phyloP scores from a whole-genome alignment of 2,329 filamentous ascomycete genomes.

The Pleoardoris graminearum region DNA sequence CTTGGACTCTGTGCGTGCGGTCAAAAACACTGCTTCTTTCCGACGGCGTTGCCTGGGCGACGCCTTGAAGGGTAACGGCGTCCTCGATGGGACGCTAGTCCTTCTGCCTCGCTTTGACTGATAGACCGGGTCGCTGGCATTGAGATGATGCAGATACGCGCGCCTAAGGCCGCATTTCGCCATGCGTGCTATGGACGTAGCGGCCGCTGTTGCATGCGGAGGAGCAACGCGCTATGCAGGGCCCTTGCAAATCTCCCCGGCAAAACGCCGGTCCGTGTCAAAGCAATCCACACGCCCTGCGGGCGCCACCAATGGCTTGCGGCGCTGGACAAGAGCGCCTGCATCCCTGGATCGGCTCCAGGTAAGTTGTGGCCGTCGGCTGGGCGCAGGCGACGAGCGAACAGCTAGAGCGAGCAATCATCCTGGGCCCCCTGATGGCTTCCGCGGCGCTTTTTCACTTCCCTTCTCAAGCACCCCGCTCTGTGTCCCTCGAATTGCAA shows the following conservation, averaged over 20 bases:
- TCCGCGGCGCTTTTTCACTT: conserved; percentile 2
- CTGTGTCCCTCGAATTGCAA: conserved; percentile 2
- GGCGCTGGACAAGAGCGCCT: background rate
- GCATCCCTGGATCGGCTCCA: conserved; percentile 8
- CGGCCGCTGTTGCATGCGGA: conserved; percentile 5
- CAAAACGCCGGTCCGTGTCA: conserved; percentile 4
- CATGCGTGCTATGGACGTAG: background rate
- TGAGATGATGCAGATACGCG: no score
- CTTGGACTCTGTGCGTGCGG: background rate
- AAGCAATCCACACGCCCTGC: background rate
- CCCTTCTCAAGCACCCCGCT: background rate
- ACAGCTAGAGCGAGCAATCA: conserved; percentile 9
- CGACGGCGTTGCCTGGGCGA: background rate
- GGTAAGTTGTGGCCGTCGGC: background rate
- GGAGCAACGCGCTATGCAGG: background rate
- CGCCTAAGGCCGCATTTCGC: no score
- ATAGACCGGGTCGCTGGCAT: no score
- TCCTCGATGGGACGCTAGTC: background rate
- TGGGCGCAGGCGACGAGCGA: conserved; percentile 2
- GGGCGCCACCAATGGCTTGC: conserved; percentile 4
- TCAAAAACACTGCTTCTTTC: background rate
- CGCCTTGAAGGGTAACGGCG: background rate
- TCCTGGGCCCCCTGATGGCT: conserved; percentile 7
- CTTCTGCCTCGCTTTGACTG: background rate
- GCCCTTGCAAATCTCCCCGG: background rate